phyloP scores from a whole-genome alignment of 2,329 filamentous ascomycete species.

The Cytospora mali region DNA sequence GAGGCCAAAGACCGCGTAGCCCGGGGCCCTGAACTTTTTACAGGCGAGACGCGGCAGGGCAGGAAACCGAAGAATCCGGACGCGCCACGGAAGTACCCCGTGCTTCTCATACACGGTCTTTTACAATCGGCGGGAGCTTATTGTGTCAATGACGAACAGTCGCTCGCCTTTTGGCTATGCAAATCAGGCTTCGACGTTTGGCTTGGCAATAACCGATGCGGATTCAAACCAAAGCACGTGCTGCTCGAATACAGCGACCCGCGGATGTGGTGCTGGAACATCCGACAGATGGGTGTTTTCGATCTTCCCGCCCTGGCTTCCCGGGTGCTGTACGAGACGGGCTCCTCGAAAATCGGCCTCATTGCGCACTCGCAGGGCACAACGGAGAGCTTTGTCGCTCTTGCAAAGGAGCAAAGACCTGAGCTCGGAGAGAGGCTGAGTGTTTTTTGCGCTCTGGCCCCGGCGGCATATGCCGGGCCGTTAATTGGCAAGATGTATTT shows the following conservation, averaged over 20 bases:
- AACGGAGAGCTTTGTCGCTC: conserved; percentile 81
- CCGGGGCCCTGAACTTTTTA: conserved; percentile 66
- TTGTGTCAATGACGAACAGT: conserved; percentile 87
- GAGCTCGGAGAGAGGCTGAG: conserved; percentile 81
- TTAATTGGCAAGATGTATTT: conserved; percentile 87
- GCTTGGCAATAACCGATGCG: conserved; percentile 92
- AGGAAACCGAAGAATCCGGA: conserved; percentile 42
- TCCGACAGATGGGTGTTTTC: conserved; percentile 88
- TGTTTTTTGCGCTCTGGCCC: conserved; percentile 88
- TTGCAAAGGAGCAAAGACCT: conserved; percentile 87
- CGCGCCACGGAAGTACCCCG: conserved; percentile 69
- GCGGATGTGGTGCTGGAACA: conserved; percentile 96
- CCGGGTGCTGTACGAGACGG: conserved; percentile 78
- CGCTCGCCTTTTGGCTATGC: conserved; percentile 87
- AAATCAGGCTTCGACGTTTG: conserved; percentile 94
- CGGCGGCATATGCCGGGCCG: conserved; percentile 86
- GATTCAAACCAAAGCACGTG: conserved; percentile 76
- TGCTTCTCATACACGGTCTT: conserved; percentile 85
- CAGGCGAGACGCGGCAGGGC: conserved; percentile 38
- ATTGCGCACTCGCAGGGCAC: conserved; percentile 91
- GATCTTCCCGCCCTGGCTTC: conserved; percentile 82
- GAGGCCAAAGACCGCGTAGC: conserved; percentile 52
- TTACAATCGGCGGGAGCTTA: conserved; percentile 87
- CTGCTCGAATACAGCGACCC: conserved; percentile 74
- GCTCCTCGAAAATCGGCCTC: conserved; percentile 79